Evolutionary conservation across 768 basidiomycete species (phyloP).

Genomic region (Lanmaoa pseudosensibilis): DNA sequence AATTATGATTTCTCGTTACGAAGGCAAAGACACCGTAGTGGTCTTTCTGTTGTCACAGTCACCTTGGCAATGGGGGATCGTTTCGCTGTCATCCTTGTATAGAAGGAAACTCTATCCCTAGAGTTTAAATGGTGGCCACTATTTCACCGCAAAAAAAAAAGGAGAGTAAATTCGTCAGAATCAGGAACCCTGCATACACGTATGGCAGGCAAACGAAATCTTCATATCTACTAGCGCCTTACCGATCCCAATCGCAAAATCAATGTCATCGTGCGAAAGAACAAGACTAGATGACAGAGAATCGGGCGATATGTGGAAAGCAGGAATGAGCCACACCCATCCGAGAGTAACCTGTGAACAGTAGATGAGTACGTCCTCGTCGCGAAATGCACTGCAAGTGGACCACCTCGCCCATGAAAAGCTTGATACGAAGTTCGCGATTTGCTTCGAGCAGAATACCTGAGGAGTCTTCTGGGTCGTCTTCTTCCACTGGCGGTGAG

Average conservation of each 20-base stretch:
- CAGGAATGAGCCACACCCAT: conserved; percentile 86
- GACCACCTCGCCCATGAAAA: conserved; percentile 71
- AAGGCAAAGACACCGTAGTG: neutral
- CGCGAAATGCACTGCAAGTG: neutral
- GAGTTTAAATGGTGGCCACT: neutral
- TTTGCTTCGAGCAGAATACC: conserved; percentile 63
- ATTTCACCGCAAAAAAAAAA: neutral
- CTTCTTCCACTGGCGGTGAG: conserved; percentile 3
- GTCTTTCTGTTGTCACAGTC: neutral
- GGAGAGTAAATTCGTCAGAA: neutral
- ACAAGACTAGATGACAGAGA: conserved; percentile 37
- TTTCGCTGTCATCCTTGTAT: neutral
- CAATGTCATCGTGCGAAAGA: conserved; percentile 63
- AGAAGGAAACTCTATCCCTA: neutral
- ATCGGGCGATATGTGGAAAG: conserved; percentile 71
- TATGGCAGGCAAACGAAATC: conserved; percentile 56
- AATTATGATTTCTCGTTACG: neutral
- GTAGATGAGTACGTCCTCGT: neutral
- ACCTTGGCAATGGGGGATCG: neutral
- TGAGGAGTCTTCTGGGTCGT: conserved; percentile 19
- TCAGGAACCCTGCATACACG: neutral
- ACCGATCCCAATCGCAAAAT: conserved; percentile 78
- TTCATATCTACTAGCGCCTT: conserved; percentile 63
- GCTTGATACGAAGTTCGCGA: conserved; percentile 68
- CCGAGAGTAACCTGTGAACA: conserved; percentile 64